Base-by-base conservation (phyloP, 345 rosid species). In the Gossypium raimondii region DNA sequence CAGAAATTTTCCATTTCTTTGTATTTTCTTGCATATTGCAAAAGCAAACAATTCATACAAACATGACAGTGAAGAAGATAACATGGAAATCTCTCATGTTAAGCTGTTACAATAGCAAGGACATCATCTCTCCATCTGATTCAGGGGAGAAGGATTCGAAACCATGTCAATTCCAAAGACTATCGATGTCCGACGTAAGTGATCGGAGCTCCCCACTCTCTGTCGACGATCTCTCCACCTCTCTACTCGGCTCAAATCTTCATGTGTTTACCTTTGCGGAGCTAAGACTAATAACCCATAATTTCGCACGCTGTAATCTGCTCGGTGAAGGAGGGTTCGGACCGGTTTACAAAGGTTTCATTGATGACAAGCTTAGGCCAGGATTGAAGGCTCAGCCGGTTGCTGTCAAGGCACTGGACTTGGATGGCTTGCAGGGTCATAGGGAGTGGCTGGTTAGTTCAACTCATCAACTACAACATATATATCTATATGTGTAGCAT, bases 271-370 rank as follows among this genome's bases (percentile, higher is more conserved):
- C 90, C 1, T 81, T 86, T 4, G 64, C 80, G 11, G 97, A 93
- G 78, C 81, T 91, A 11, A 80, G 86, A 72, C 43, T 78, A 38
- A 74, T 83, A 12, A 90, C 98, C 0, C 81, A 85, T 34, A 80
- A 75, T 72, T 90, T 88, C 72, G 76, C 89, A 1, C 70, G 88
- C 76, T 79, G 80, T 81, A 90, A 87, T 70, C 74, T 90, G 67
- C 80, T 90, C 4, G 98, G 97, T 0, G 89, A 88, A 85, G 98
- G 97, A 7, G 93, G 97, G 67, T 90, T 93, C 41, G 97, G 98
- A 2, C 91, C 87, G 0, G 97, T 93, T 62, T 84, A 87, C 76
- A 90, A 93, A 73, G 98, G 97, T 22, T 89, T 89, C 41, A 29
- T 87, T 4, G 88, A 86, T 77, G 90, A 85, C 70, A 87, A 85